Evolutionary conservation across 2,329 filamentous ascomycete genomes (phyloP).

Genomic region (Albophoma yamanashiensis): DNA sequence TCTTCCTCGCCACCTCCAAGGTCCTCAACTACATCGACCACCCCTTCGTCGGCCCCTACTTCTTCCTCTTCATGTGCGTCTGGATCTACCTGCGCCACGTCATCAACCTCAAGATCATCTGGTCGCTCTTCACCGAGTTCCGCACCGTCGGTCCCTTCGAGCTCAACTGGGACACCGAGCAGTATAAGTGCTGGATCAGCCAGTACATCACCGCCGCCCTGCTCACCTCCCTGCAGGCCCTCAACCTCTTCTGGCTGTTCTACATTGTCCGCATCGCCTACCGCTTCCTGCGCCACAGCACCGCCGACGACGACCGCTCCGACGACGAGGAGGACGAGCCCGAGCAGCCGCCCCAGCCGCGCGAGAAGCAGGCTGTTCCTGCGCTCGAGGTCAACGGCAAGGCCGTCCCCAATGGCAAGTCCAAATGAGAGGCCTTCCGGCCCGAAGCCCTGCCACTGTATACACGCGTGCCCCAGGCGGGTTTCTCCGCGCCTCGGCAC

Average conservation of each 20-base stretch:
- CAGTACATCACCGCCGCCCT: conserved; percentile 58
- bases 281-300: conserved; percentile 52
- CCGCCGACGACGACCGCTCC: conserved; percentile 60
- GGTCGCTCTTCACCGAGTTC: conserved; percentile 66
- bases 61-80: conserved; percentile 65
- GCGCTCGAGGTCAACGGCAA: conserved; percentile 11
- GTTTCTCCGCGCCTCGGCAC: background rate
- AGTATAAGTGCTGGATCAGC: conserved; percentile 66
- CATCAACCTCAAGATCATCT: conserved; percentile 68
- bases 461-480: background rate
- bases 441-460: background rate
- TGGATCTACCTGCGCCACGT: conserved; percentile 91
- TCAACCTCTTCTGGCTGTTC: conserved; percentile 77
- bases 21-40: conserved; percentile 83
- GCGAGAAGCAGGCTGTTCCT: conserved; percentile 13
- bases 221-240: conserved; percentile 56
- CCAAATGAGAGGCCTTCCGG: background rate
- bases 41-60: conserved; percentile 71
- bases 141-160: conserved; percentile 63
- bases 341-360: conserved; percentile 2
- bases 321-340: conserved; percentile 52
- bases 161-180: conserved; percentile 64
- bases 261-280: conserved; percentile 67
- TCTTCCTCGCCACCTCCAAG: conserved; percentile 92
- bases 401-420: conserved; percentile 6